phyloP scores from a whole-genome alignment of 2,329 filamentous ascomycete species.

The Stachybotrys elegans region DNA sequence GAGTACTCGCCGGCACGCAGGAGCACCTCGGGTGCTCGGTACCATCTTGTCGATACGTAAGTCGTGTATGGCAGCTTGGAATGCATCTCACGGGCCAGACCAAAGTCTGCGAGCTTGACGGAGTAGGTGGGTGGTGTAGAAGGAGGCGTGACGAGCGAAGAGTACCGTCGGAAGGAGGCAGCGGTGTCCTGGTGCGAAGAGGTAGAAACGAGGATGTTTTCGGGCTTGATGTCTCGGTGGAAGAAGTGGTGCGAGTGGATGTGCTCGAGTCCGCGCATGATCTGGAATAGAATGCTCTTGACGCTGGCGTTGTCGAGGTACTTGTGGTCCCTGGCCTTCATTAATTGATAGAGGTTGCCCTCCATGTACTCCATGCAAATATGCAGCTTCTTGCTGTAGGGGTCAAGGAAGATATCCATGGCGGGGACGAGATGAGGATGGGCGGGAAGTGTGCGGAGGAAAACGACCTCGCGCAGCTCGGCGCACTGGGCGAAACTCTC shows the following conservation, averaged over 20 bases:
- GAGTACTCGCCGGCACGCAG: slow-evolving; percentile 94
- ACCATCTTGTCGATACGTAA: slow-evolving; percentile 97
- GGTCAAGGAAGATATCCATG: slow-evolving; percentile 96
- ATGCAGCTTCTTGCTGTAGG: slow-evolving; percentile 91
- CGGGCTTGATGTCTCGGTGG: slow-evolving; percentile 97
- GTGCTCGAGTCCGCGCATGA: slow-evolving; percentile 91
- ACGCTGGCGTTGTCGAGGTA: slow-evolving; percentile 83
- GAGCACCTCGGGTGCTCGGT: slow-evolving; percentile 91
- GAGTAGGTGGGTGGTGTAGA: slow-evolving; percentile 91
- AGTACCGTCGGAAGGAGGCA: slow-evolving; percentile 89
- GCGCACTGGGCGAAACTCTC: slow-evolving; percentile 86
- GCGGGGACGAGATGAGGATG: slow-evolving; percentile 95
- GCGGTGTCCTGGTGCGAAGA: slow-evolving; percentile 76
- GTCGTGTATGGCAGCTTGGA: slow-evolving; percentile 96
- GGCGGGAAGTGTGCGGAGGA: slow-evolving; percentile 79
- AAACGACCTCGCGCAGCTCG: slow-evolving; percentile 94
- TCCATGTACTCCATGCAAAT: slow-evolving; percentile 99
- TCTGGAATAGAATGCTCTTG: slow-evolving; percentile 97
- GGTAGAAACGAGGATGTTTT: slow-evolving; percentile 96
- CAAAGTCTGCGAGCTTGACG: slow-evolving; percentile 98
- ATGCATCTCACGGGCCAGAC: slow-evolving; percentile 93
- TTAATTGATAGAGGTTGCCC: slow-evolving; percentile 95
- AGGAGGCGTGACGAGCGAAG: slow-evolving; percentile 85
- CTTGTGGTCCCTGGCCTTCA: slow-evolving; percentile 98
- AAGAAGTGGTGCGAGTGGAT: slow-evolving; percentile 98